A percentile compares a stretch with the other conserved stretches of the same genome.
Evolutionary conservation across 495 filamentous ascomycete species (phyloP).

Genomic region (Hypoxylon fuscum): DNA sequence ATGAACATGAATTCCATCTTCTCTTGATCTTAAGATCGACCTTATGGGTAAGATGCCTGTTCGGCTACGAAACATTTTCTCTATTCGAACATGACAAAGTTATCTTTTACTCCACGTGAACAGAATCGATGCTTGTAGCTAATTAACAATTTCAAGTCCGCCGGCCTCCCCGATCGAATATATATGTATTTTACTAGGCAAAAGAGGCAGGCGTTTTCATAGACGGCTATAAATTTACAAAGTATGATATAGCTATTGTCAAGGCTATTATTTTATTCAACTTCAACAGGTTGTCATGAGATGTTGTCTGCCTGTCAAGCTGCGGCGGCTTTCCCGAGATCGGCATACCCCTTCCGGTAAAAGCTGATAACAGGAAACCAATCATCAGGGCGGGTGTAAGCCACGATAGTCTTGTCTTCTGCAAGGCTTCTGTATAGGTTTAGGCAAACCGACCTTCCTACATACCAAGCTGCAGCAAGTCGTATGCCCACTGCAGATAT

Average conservation of each 20-base stretch:
- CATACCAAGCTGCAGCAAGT: conserved; percentile 1
- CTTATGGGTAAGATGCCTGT: conserved; percentile 19
- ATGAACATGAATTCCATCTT: conserved; percentile 25
- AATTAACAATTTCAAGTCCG: background rate
- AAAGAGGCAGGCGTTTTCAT: too few relatives aligned
- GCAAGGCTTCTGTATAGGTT: conserved; percentile 15
- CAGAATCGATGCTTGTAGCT: too few relatives aligned
- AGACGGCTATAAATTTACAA: too few relatives aligned
- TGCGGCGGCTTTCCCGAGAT: conserved; percentile 24
- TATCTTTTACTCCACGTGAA: background rate
- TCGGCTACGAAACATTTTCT: conserved; percentile 20
- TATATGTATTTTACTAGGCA: too few relatives aligned
- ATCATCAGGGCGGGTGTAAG: conserved; percentile 12
- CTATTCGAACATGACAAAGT: conserved; percentile 15
- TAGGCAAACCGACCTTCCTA: conserved; percentile 17
- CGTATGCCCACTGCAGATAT: conserved; percentile 7
- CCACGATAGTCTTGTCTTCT: conserved; percentile 17
- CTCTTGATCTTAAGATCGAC: conserved; percentile 32
- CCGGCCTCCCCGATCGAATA: too few relatives aligned
- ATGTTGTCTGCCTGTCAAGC: conserved; percentile 9
- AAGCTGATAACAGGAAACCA: conserved; percentile 10
- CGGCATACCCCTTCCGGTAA: conserved; percentile 19
- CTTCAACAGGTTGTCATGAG: background rate
- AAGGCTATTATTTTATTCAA: too few relatives aligned
- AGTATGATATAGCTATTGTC: too few relatives aligned